Conservation (phyloP, 441 rosid genomes). For the Gossypium gossypioides region DNA sequence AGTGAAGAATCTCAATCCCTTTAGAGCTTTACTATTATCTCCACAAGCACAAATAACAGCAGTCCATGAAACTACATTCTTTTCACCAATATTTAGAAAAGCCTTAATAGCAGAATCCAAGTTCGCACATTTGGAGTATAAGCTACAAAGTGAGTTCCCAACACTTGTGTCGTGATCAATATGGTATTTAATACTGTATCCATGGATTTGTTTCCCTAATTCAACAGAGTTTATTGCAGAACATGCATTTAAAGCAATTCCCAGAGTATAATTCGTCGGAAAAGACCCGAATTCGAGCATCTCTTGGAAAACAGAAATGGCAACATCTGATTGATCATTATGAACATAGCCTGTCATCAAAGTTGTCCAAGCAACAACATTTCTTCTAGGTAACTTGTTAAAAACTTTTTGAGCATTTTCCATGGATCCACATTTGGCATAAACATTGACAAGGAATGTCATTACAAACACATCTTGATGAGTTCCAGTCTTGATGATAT, state of each 20-base stretch:
- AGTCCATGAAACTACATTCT: conserved; percentile 52
- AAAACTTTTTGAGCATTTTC: conserved; percentile 30
- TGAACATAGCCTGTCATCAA: conserved; percentile 42
- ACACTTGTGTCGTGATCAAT: conserved; percentile 32
- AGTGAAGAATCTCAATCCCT: conserved; percentile 33
- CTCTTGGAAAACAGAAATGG: conserved; percentile 25
- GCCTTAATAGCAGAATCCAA: conserved; percentile 32
- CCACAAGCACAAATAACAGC: conserved; percentile 37
- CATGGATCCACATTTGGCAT: conserved; percentile 38
- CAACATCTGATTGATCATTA: conserved; percentile 34
- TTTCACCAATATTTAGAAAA: conserved; percentile 27
- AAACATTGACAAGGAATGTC: conserved; percentile 40
- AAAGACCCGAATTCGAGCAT: conserved; percentile 35
- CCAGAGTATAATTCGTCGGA: conserved; percentile 41
- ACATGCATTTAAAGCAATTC: conserved; percentile 39
- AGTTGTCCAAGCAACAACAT: conserved; percentile 35
- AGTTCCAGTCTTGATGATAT: conserved; percentile 35
- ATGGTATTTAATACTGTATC: conserved; percentile 35
- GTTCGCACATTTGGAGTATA: conserved; percentile 36
- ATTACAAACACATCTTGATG: conserved; percentile 22
- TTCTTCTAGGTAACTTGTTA: conserved; percentile 24
- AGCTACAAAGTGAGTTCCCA: conserved; percentile 51
- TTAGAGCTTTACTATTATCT: conserved; percentile 30
- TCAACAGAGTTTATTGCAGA: conserved; percentile 26
- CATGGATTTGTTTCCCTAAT: conserved; percentile 47